A percentile compares a stretch with the other conserved stretches of the same genome.
Conservation (phyloP, 2,329 filamentous ascomycete species). For the Coniochaeta hoffmannii region DNA sequence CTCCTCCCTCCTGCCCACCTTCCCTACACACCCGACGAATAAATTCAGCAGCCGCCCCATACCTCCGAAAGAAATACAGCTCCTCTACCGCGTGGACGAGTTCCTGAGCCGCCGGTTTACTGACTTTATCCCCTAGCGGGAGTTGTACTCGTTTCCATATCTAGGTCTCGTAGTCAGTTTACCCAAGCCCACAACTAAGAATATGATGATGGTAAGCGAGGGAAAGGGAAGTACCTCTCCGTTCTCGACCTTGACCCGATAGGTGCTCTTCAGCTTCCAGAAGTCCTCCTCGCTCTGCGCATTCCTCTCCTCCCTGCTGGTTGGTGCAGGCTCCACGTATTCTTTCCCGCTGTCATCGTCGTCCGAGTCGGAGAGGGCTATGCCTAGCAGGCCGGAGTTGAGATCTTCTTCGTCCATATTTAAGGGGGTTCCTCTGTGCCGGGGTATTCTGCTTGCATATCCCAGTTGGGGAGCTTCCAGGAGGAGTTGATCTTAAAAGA, state of each 20-base stretch:
- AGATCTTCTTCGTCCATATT: constrained; percentile 15
- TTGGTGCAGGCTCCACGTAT: constrained; percentile 1
- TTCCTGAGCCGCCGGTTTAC: constrained; percentile 42
- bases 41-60: constrained; percentile 35
- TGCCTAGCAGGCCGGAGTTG: constrained; percentile 30
- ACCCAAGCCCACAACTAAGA: background rate
- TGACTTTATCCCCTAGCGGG: constrained; percentile 27
- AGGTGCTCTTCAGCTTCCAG: constrained; percentile 34
- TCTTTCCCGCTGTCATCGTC: constrained; percentile 10
- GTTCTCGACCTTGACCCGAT: constrained; percentile 43
- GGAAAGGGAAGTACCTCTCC: constrained; percentile 38
- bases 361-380: constrained; percentile 32
- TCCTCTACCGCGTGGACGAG: constrained; percentile 49
- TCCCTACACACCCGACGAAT: constrained; percentile 25
- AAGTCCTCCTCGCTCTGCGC: constrained; percentile 44
- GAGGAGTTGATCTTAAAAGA: no score
- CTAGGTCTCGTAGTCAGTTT: constrained; percentile 21
- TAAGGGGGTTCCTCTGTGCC: no score
- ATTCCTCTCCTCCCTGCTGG: constrained; percentile 16
- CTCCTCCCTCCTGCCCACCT: constrained; percentile 14
- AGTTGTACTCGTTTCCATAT: constrained; percentile 34
- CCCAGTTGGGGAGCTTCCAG: no score
- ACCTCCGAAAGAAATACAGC: constrained; percentile 46
- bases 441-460: no score
- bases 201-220: background rate